Evolutionary conservation across 495 filamentous ascomycete genomes (phyloP).

Genomic region (Penicillium bialowiezense): DNA sequence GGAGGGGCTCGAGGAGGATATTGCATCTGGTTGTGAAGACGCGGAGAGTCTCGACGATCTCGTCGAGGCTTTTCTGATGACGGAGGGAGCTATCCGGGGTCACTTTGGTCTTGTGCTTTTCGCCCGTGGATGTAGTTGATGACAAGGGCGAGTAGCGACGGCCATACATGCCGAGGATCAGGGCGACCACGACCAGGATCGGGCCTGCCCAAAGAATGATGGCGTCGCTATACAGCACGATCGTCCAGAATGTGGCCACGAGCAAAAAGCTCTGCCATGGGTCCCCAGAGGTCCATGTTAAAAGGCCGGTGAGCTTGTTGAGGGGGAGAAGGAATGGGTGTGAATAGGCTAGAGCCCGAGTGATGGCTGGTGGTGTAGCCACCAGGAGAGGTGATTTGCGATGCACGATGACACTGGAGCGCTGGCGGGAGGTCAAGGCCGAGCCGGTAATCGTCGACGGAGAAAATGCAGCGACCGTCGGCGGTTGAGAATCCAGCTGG

Average conservation of each 20-base stretch:
- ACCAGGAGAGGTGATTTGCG: constrained; percentile 92
- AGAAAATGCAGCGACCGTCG: constrained; percentile 83
- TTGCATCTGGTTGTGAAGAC: constrained; percentile 88
- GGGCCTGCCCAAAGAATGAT: constrained; percentile 79
- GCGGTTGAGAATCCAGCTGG: constrained; percentile 50
- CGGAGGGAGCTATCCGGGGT: constrained; percentile 61
- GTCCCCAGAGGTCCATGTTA: constrained; percentile 92
- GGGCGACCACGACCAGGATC: constrained; percentile 67
- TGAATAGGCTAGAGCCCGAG: constrained; percentile 86
- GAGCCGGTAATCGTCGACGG: constrained; percentile 70
- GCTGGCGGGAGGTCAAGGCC: constrained; percentile 67
- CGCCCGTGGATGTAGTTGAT: constrained; percentile 71
- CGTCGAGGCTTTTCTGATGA: constrained; percentile 84
- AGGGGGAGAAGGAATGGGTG: constrained; percentile 88
- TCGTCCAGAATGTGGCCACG: constrained; percentile 77
- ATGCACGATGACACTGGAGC: constrained; percentile 90
- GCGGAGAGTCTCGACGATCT: constrained; percentile 90
- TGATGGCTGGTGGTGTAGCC: constrained; percentile 91
- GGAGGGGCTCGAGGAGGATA: constrained; percentile 82
- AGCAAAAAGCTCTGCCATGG: constrained; percentile 96
- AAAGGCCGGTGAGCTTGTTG: constrained; percentile 75
- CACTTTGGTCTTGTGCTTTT: constrained; percentile 49
- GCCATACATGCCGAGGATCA: constrained; percentile 91
- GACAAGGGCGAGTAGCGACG: constrained; percentile 87
- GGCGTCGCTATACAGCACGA: constrained; percentile 79